These are phyloP conservation scores for Escallonia rubra DNA, from an alignment of 129 eudicot species.

Conservation along the genomic window DNA sequence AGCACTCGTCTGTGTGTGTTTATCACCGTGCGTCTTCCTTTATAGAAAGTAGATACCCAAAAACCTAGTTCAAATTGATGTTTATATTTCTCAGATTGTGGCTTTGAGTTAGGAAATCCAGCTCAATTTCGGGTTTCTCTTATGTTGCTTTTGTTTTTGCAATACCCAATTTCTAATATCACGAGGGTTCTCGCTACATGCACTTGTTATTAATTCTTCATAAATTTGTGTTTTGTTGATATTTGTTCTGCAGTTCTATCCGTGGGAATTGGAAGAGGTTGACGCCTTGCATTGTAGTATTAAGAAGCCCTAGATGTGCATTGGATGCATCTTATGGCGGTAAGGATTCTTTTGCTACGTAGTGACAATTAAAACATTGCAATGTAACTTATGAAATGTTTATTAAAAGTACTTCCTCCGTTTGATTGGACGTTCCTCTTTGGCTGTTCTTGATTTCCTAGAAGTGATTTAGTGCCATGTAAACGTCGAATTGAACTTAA, in stretches of 20 bases:
- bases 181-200: neutral
- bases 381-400: neutral
- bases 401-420: neutral
- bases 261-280: constrained; percentile 34
- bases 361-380: neutral
- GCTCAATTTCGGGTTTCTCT: too few relatives aligned
- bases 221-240: neutral
- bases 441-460: too few relatives aligned
- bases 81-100: neutral
- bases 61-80: neutral
- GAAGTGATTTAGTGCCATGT: too few relatives aligned
- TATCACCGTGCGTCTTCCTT: neutral
- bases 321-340: constrained; percentile 71
- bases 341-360: constrained; percentile 3
- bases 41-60: neutral
- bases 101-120: neutral
- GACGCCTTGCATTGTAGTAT: constrained; percentile 8
- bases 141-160: too few relatives aligned
- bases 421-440: neutral
- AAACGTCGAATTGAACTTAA: too few relatives aligned
- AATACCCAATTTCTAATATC: neutral
- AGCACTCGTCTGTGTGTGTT: constrained; percentile 10
- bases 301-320: constrained; percentile 55
- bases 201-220: neutral
- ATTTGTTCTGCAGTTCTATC: constrained; percentile 22